Evolutionary conservation across 306 rosid genomes (phyloP).

Genomic region (Dalbergia cochinchinensis): DNA sequence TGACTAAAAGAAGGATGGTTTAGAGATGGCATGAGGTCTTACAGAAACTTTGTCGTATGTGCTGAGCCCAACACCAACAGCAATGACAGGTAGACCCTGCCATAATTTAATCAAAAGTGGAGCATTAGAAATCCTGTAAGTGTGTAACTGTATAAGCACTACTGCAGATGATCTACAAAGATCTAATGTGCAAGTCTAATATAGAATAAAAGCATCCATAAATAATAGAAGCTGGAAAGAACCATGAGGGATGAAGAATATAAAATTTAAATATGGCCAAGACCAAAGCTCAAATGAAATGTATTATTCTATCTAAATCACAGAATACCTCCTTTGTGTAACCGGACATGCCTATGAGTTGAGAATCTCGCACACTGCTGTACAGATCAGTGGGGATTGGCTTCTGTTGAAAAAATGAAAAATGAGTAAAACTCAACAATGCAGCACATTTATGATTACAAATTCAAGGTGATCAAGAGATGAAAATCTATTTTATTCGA

Average conservation of each 20-base stretch:
- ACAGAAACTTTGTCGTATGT: slow-evolving; percentile 95
- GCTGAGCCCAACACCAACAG: slow-evolving; percentile 92
- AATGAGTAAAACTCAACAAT: slow-evolving; percentile 26
- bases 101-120: slow-evolving; percentile 40
- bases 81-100: slow-evolving; percentile 90
- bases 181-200: neutral
- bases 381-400: slow-evolving; percentile 83
- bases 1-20: slow-evolving; percentile 22
- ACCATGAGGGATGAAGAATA: neutral
- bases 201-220: neutral
- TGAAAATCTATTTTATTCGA: no score
- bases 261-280: neutral
- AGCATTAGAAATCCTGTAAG: slow-evolving; percentile 21
- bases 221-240: slow-evolving; percentile 3
- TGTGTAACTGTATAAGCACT: neutral
- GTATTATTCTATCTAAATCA: slow-evolving; percentile 24
- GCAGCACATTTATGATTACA: slow-evolving; percentile 25
- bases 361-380: slow-evolving; percentile 76
- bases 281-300: slow-evolving; percentile 22
- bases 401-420: slow-evolving; percentile 58
- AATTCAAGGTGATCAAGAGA: neutral
- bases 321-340: slow-evolving; percentile 85
- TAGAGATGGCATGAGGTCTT: slow-evolving; percentile 45
- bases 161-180: slow-evolving; percentile 25
- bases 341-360: slow-evolving; percentile 89